Evolutionary conservation across 1,139 yeast genomes (phyloP).

Genomic region (Blastobotrys petasosporus): DNA sequence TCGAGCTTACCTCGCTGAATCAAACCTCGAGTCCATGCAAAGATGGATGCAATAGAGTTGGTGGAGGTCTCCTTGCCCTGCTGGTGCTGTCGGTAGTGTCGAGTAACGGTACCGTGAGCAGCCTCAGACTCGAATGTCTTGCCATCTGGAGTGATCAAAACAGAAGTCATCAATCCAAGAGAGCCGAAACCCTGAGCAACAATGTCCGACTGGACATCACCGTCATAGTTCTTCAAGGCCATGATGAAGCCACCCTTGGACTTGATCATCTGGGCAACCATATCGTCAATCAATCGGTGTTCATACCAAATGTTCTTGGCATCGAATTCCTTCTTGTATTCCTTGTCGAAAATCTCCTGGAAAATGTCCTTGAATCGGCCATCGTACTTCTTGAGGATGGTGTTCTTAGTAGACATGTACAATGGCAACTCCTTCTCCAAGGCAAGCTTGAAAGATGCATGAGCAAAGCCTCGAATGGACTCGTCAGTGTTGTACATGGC

Average conservation of each 20-base stretch:
- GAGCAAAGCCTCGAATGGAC: conserved; percentile 85
- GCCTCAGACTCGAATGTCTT: conserved; percentile 95
- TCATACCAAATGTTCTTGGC: conserved; percentile 83
- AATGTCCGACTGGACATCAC: conserved; percentile 94
- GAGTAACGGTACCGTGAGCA: conserved; percentile 96
- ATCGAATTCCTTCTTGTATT: conserved; percentile 68
- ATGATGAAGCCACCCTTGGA: conserved; percentile 90
- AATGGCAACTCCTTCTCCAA: conserved; percentile 69
- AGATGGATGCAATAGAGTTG: conserved; percentile 95
- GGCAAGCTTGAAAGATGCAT: conserved; percentile 85
- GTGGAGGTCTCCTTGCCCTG: conserved; percentile 97
- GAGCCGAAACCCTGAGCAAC: conserved; percentile 98
- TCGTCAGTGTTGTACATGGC: conserved; percentile 95
- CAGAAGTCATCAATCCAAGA: conserved; percentile 93
- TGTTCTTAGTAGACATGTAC: conserved; percentile 86
- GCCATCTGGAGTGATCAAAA: conserved; percentile 89
- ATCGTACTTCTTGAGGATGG: conserved; percentile 87
- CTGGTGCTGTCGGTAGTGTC: conserved; percentile 93
- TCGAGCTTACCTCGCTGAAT: conserved; percentile 89
- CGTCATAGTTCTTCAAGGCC: conserved; percentile 96
- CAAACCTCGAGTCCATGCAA: conserved; percentile 93
- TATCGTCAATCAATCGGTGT: conserved; percentile 93
- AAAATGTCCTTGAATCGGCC: conserved; percentile 93
- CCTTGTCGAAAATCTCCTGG: conserved; percentile 66
- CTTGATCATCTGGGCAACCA: conserved; percentile 98